Base-by-base conservation (phyloP, 176 grass and related monocot genomes). In the Oryza brachyantha region DNA sequence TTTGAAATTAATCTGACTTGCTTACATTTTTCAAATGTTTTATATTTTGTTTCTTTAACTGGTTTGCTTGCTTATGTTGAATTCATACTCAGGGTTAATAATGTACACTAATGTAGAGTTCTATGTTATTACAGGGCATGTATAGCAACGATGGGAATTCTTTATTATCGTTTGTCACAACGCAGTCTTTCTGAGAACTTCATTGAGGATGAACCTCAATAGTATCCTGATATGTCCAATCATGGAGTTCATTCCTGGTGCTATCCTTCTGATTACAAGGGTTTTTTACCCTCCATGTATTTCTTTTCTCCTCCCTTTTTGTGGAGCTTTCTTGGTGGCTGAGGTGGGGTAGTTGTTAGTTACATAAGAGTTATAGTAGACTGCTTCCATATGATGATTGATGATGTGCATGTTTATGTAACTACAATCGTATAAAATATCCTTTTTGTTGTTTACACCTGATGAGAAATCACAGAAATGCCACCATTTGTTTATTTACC, bases 111-210 rank as follows among this genome's bases (percentile, higher is more conserved):
- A 84, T 72, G 14, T 35, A 41, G 27, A 25, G 41, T 76, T 68
- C 42, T 62, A 32, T 88, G 28, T 79, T 37, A 76, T 59, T 87
- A 34, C 88, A 98, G 96, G 88, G 96, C 92, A 85, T 98, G 96
- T 86, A 79, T 98, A 87, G 85, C 83, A 80, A 98, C 96, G 5
- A 98, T 98, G 96, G 92, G 84, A 34, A 93, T 98, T 72, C 84
- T 98, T 41, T 98, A 98, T 74, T 98, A 98, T 78, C 85, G 80
- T 61, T 88, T 98, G 92, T 82, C 92, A 41, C 92, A 93, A 61
- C 87, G 90, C 71, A 89, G 85, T 91, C 73, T 98, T 78, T 89
- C 83, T 74, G 87, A 91, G 59, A 90, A 80, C 76, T 61, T 91
- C 28, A 35, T 64, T 43, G 83, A 94, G 76, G 96, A 95, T 76